Evolutionary conservation across 148 eudicot genomes (phyloP), one percentile per base, ranked within the genome.

Genomic region (Heliosperma pusillum): DNA sequence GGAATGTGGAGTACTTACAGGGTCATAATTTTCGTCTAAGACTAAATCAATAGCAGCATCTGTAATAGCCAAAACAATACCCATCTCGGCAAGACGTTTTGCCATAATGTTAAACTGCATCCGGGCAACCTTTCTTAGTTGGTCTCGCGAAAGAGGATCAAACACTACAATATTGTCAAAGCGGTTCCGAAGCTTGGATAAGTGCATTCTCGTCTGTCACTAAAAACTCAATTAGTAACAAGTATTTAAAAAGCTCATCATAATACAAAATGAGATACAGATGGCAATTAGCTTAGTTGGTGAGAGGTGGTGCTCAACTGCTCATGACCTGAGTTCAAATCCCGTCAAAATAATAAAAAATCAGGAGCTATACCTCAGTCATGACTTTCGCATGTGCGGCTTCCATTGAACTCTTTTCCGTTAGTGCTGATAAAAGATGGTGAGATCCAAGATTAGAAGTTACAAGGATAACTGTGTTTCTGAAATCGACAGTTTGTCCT

Each of bases 391-490:
- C 86, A 16, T 90, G 89, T 66, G 97, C 97, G 7, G 53, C 76
- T 33, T 84, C 92, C 87, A 91, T 89, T 42, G 92, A 76, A 65
- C 80, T n/a, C 79, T 73, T 89, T 89, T 21, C 98, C 98, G 6
- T n/a, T n/a, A n/a, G n/a, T n/a, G n/a, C n/a, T n/a, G 80, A 29
- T 16, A 91, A 81, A 10, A 93, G 89, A 76, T 86, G 84, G 80
- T 93, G 93, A 0, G 97, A 97, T 33, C 98, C 97, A 40, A 93
- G 92, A 66, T 91, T 93, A 15, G 98, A 93, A 20, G 98, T 93
- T 95, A 93, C 81, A 10, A 93, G 91, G 60, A 93, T 86, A 20
- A 93, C 90, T 0, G 97, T 82, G 74, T 93, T 89, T 11, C 89
- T 93, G 75, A 93, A 93, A 71, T 93, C 95, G 3, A 93, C 95